Conservation (phyloP, 176 grass and related monocot genomes). For the Neostapfia colusana region DNA sequence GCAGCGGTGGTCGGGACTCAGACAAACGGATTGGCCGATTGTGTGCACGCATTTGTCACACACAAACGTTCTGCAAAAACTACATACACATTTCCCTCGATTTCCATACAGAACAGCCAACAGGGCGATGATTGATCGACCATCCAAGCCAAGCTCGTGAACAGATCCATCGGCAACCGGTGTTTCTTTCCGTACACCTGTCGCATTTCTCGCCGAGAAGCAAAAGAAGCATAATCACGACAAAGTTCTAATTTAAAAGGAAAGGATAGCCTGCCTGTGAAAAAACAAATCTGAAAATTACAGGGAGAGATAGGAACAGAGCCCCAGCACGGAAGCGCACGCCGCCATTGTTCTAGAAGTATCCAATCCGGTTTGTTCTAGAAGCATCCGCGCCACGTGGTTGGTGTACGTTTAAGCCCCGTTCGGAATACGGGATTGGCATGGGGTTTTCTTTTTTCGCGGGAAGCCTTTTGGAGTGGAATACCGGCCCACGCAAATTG, state of each 20-base stretch:
- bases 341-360: background rate
- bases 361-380: background rate
- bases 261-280: background rate
- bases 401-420: no score
- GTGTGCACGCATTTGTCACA: constrained; percentile 16
- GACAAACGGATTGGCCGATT: constrained; percentile 31
- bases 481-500: background rate
- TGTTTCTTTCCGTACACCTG: no score
- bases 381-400: background rate
- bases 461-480: background rate
- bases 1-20: constrained; percentile 20
- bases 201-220: background rate
- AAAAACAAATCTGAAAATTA: background rate
- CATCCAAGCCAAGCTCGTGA: constrained; percentile 3
- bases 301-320: background rate
- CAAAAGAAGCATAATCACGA: background rate
- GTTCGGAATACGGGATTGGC: no score
- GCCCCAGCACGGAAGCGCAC: background rate
- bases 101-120: background rate
- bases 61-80: background rate
- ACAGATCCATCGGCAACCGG: no score
- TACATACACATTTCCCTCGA: background rate
- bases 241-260: background rate
- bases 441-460: no score
- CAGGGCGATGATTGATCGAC: constrained; percentile 12